Base-by-base conservation (phyloP, 441 rosid genomes). In the Arabidopsis hybrid region DNA sequence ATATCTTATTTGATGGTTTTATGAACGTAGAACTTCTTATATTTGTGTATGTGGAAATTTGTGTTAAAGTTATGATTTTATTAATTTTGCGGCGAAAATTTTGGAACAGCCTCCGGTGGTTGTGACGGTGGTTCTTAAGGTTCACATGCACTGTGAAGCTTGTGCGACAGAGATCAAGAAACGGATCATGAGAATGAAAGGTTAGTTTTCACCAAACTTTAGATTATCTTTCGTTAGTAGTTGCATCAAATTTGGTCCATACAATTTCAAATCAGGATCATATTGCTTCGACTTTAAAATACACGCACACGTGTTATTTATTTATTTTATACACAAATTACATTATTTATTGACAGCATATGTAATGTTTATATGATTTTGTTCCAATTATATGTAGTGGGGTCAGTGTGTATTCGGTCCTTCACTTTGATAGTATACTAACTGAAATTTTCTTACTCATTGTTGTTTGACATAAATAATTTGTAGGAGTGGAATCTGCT, bases 121-220 rank as follows among this genome's bases (percentile, higher is more conserved):
- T 63, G 77, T 91, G 46, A 83, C 73, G 7, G 95, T 92, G 83
- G 88, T 91, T 46, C 84, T 92, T 4, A 84, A 75, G 74, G 97
- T 91, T 51, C 85, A 83, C 83, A 95, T 95, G 99, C 97, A 95
- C 70, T 95, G 99, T 58, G 99, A 95, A 62, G 98, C 93, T 36
- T 95, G 99, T 76, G 89, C 98, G 11, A 85, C 83, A 71, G 91
- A 68, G 75, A 88, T 91, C 79, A 85, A 89, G 88, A 95, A 92
- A 83, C 87, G 96, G 74, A 92, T 95, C 75, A 88, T 63, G 71
- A 82, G 85, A 78, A 92, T 95, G 96, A 85, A 91, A 88, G 99
- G 98, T 82, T 62, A 7, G 75, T 66, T 58, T 64, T 69, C 26
- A 57, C 64, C 80, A 63, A 65, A 71, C 73, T 77, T 71, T 43